Base-by-base conservation (phyloP, 768 basidiomycete species). In the Mycena vitilis region DNA sequence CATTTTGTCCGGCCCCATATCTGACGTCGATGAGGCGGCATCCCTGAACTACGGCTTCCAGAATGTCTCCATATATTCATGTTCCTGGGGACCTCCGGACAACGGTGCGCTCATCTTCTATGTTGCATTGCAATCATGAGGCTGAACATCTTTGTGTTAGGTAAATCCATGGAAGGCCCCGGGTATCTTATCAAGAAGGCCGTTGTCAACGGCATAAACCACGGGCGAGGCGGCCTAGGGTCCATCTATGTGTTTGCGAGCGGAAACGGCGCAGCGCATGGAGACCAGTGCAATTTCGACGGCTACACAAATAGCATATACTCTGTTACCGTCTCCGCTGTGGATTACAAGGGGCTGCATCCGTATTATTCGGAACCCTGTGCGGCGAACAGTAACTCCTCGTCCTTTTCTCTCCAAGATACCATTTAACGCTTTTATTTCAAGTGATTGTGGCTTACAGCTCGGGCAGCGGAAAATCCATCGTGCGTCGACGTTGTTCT, bases 241-340 rank as follows among this genome's bases (percentile, higher is more conserved):
- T 95, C 93, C 38, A 85, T 99, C 68, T 99, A 93, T 72, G 98
- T 99, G 34, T 99, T 99, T 75, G 98, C 98, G 5, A 96, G 95
- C 61, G 98, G 98, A 0, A 99, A 99, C 76, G 98, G 98, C 10
- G 98, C 95, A 37, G 87, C 86, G 10, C 86, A 87, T 62, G 95
- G 93, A 20, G 98, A 99, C 76, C 97, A 99, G 78, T 99, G 98
- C 84, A 99, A 99, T 78, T 99, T 99, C 75, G 97, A 99, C 73
- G 98, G 98, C 9, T 99, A 99, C 78, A 99, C 98, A 15, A 99
- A 99, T 77, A 95, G 93, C 74, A 96, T 99, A 66, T 98, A 95
- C 80, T 95, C 94, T 9, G 89, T 99, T 49, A 99, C 98, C 0
- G 95, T 99, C 36, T 91, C 95, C n/a, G 95, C 98, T 0, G 85